phyloP scores from a whole-genome alignment of 2,329 filamentous ascomycete genomes.

The Capronia coronata region DNA sequence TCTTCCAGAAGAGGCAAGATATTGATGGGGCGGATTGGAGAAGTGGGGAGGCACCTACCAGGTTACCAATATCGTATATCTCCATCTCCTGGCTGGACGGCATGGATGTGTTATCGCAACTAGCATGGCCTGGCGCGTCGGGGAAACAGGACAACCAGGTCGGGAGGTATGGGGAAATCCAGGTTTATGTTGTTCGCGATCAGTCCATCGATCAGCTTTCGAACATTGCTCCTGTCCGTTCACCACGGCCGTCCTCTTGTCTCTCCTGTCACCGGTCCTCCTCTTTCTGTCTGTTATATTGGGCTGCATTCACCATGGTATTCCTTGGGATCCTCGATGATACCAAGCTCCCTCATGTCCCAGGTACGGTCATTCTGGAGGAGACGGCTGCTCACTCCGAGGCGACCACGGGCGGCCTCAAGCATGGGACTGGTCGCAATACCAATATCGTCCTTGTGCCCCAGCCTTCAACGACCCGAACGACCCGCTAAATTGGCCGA shows the following conservation, averaged over 20 bases:
- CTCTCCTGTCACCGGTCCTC: background rate
- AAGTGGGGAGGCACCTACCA: background rate
- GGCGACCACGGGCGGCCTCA: slow-evolving; percentile 12
- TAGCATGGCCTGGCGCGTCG: background rate
- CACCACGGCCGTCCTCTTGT: background rate
- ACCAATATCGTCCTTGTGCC: slow-evolving; percentile 34
- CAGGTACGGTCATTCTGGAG: slow-evolving; percentile 31
- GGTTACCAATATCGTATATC: background rate
- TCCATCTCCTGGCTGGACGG: background rate
- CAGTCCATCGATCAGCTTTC: background rate
- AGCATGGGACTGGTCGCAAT: slow-evolving; percentile 19
- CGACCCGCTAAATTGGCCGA: slow-evolving; percentile 38
- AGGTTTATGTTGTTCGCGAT: background rate
- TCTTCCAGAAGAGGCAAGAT: background rate
- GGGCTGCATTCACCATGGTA: background rate
- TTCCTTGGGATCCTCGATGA: slow-evolving; percentile 31
- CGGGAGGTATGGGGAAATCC: background rate
- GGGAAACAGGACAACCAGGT: background rate
- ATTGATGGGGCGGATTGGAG: background rate
- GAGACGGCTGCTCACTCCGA: slow-evolving; percentile 13
- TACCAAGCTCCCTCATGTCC: slow-evolving; percentile 31
- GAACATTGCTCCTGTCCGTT: background rate
- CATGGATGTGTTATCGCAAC: no score
- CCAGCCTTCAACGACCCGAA: slow-evolving; percentile 36
- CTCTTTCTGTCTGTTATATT: background rate